Conservation (phyloP, 768 basidiomycete genomes). For the Lentinula lateritia region DNA sequence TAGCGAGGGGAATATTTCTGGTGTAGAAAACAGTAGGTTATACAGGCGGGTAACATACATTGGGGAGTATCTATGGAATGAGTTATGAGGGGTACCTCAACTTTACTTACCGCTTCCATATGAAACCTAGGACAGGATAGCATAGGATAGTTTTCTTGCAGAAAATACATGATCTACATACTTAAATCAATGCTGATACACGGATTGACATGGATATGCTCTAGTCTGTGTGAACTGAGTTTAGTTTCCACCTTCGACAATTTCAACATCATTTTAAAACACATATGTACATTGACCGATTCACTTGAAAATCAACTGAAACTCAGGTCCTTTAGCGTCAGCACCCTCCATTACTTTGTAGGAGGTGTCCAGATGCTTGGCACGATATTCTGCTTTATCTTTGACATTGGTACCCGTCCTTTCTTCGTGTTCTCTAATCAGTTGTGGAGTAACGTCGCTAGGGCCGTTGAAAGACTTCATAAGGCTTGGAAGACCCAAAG, state of each 20-base stretch:
- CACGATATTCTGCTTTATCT: constrained; percentile 3
- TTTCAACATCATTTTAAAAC: too few species aligned
- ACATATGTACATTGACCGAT: not conserved
- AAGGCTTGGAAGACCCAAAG: constrained; percentile 1
- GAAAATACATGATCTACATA: too few species aligned
- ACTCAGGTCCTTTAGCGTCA: constrained; percentile 2
- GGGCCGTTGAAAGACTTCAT: constrained; percentile 4
- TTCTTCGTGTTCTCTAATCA: constrained; percentile 2
- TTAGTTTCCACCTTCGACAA: too few species aligned
- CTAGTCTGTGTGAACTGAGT: too few species aligned
- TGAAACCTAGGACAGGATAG: too few species aligned
- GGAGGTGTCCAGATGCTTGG: not conserved
- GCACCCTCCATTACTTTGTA: not conserved
- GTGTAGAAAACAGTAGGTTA: not conserved
- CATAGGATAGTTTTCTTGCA: too few species aligned
- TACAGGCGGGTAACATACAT: not conserved
- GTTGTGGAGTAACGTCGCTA: not conserved
- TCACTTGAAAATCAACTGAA: not conserved
- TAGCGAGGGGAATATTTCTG: not conserved
- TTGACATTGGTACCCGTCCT: not conserved
- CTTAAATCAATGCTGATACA: too few species aligned
- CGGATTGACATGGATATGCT: too few species aligned
- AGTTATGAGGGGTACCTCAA: not conserved
- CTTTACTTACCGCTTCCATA: not conserved
- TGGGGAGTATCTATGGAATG: not conserved